Evolutionary conservation across 345 rosid species (phyloP).

Genomic region (Aegle marmelos): DNA sequence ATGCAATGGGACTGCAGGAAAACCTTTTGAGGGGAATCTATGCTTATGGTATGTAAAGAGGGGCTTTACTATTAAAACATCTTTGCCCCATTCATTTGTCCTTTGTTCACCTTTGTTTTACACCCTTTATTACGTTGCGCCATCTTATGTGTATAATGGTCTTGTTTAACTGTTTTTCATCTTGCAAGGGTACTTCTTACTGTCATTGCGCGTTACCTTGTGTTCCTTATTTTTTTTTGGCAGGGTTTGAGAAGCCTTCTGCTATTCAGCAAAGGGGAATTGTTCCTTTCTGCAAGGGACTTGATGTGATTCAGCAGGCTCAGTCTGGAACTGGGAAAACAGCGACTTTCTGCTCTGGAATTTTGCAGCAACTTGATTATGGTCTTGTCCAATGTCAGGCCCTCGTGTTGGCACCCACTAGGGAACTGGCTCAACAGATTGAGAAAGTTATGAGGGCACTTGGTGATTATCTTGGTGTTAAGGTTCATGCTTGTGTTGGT

Average conservation of each 20-base stretch:
- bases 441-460: conserved; percentile 97
- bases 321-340: conserved; percentile 97
- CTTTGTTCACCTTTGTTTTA: background rate
- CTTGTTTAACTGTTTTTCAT: no score
- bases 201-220: background rate
- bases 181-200: no score
- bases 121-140: background rate
- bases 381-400: conserved; percentile 73
- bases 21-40: conserved; percentile 89
- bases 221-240: background rate
- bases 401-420: conserved; percentile 81
- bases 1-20: conserved; percentile 75
- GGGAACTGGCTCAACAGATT: conserved; percentile 92
- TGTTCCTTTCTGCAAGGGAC: conserved; percentile 89
- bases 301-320: conserved; percentile 94
- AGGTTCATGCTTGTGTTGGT: conserved; percentile 95
- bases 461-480: conserved; percentile 89
- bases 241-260: conserved; percentile 94
- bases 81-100: background rate
- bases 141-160: background rate
- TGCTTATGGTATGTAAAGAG: conserved; percentile 66
- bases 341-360: conserved; percentile 92
- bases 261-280: conserved; percentile 97
- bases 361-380: conserved; percentile 83
- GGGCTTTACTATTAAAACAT: background rate